Evolutionary conservation across 2,329 filamentous ascomycete genomes (phyloP).

Genomic region (Exophiala bonariae): DNA sequence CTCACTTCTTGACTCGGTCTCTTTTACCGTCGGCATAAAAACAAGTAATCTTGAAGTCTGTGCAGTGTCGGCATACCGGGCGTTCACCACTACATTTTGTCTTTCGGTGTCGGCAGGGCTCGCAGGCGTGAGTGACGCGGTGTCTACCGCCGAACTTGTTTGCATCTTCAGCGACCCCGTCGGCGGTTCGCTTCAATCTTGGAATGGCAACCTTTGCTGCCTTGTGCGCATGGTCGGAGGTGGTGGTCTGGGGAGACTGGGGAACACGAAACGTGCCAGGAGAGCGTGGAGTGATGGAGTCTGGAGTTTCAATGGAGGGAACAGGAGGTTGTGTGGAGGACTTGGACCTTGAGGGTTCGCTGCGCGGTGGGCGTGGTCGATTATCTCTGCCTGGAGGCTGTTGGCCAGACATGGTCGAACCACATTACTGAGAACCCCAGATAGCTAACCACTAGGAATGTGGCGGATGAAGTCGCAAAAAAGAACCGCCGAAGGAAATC

Average conservation of each 20-base stretch:
- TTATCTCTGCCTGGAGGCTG: constrained; percentile 8
- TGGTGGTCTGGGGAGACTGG: constrained; percentile 18
- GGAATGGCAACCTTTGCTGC: constrained; percentile 33
- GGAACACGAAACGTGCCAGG: constrained; percentile 20
- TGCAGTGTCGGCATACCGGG: constrained; percentile 42
- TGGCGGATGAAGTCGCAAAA: too few species aligned
- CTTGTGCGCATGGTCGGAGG: constrained; percentile 14
- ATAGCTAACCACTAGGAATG: too few species aligned
- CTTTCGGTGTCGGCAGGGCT: constrained; percentile 43
- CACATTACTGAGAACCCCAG: too few species aligned
- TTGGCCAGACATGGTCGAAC: constrained; percentile 10
- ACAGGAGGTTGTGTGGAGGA: constrained; percentile 9
- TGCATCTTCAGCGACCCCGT: constrained; percentile 14
- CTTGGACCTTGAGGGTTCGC: constrained; percentile 7
- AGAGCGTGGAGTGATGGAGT: neutral
- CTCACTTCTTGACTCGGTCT: constrained; percentile 44
- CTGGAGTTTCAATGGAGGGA: constrained; percentile 17
- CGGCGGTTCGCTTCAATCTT: constrained; percentile 28
- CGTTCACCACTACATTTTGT: constrained; percentile 46
- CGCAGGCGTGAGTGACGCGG: constrained; percentile 38
- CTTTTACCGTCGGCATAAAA: constrained; percentile 45
- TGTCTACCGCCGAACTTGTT: constrained; percentile 22
- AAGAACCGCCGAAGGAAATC: too few species aligned
- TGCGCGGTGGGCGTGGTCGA: constrained; percentile 1
- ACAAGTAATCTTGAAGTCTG: constrained; percentile 38